These are phyloP conservation scores for Lodderomyces pseudojiufengensis DNA, from an alignment of 1,139 yeast genomes.

Conservation along the genomic window DNA sequence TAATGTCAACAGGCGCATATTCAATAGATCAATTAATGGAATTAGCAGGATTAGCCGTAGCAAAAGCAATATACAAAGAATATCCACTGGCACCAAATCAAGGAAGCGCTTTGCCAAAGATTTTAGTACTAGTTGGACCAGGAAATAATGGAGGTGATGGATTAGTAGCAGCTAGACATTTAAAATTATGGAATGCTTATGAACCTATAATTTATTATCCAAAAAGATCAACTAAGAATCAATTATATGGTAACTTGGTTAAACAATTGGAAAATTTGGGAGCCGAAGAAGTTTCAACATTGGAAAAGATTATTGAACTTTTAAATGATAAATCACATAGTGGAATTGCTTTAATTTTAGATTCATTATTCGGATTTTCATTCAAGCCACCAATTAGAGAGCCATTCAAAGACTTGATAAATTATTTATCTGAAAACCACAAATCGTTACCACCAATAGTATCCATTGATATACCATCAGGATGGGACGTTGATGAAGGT, in stretches of 20 bases:
- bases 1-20: constrained; percentile 82
- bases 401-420: constrained; percentile 66
- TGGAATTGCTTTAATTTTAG: constrained; percentile 48
- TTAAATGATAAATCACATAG: constrained; percentile 14
- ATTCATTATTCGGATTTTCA: constrained; percentile 89
- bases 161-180: constrained; percentile 88
- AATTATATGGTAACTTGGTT: constrained; percentile 43
- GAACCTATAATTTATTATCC: constrained; percentile 70
- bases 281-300: constrained; percentile 39
- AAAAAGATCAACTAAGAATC: constrained; percentile 45
- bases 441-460: constrained; percentile 52
- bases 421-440: constrained; percentile 35
- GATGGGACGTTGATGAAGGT: constrained; percentile 95
- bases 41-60: constrained; percentile 91
- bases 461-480: constrained; percentile 89
- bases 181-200: constrained; percentile 70
- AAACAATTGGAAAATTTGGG: constrained; percentile 59
- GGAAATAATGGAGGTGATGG: constrained; percentile 99
- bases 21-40: constrained; percentile 96
- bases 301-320: constrained; percentile 33
- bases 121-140: constrained; percentile 82
- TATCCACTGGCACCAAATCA: constrained; percentile 48
- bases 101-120: constrained; percentile 25
- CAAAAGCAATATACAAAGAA: constrained; percentile 71
- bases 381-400: constrained; percentile 84